Evolutionary conservation across 2,329 filamentous ascomycete species (phyloP), one percentile per base, ranked within the genome.

Genomic region (Cryoendolithus antarcticus): DNA sequence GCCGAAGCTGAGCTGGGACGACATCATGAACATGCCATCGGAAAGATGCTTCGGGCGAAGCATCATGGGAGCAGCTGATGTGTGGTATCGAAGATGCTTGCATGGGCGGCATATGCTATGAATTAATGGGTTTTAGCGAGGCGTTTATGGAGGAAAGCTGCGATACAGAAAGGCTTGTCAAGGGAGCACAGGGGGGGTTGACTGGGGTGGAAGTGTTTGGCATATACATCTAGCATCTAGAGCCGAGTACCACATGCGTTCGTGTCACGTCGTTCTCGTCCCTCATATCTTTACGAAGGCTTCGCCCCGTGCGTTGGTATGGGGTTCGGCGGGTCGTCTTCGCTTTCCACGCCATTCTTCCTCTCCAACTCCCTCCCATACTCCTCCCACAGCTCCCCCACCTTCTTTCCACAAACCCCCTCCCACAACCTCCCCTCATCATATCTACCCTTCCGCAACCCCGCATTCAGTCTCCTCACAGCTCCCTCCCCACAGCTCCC

Each of bases 341-440:
- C 5, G 10, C 36, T 32, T 11, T 34, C 37, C 15, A 10, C 29
- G 30, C 34, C 30, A 10, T 35, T 29, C 11, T 32, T 32, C 34
- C 30, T 33, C 29, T 66, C 63, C 46, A 77, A 53, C 48, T 62
- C 63, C 46, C 60, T 54, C 21, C 64, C 69, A 62, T 95, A 95
- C 44, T 84, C 77, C 12, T 68, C 63, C 82, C 85, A 95, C 24
- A 95, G 62, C 45, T 79, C 66, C 33, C 72, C 65, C 1, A 94
- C 76, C 0, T 71, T 67, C 11, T 45, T 40, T 27, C 43, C 43
- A 38, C 55, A 57, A 34, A 57, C 10, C 35, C 45, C 48, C 32
- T 74, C 62, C 15, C 15, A 19, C 15, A 19, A 19, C 15, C 15
- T 5, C 15, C 15, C 5, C 61, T 82, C 71, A 45, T 79, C 66